Conservation (phyloP, 768 basidiomycete genomes). For the Pulveroboletus frians region DNA sequence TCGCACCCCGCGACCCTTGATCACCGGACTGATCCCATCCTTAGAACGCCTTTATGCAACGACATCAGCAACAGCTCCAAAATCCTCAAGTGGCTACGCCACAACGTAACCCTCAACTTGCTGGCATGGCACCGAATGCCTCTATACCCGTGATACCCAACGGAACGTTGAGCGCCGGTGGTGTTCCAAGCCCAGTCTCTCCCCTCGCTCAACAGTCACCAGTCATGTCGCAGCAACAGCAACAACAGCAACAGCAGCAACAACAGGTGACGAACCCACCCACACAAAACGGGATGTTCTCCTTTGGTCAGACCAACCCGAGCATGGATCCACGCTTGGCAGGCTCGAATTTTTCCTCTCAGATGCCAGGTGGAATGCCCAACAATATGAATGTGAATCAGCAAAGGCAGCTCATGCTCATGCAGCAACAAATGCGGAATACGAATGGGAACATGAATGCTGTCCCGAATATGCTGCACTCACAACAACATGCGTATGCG, state of each 20-base stretch:
- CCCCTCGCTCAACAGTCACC: constrained; percentile 28
- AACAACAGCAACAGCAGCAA: constrained; percentile 14
- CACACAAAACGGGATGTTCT: constrained; percentile 30
- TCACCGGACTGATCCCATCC: constrained; percentile 5
- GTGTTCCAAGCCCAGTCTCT: constrained; percentile 28
- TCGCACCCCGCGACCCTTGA: not conserved
- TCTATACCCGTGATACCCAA: constrained; percentile 26
- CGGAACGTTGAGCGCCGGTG: constrained; percentile 17
- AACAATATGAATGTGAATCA: constrained; percentile 31
- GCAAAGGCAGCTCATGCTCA: constrained; percentile 44
- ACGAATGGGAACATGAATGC: constrained; percentile 23
- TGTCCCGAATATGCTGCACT: constrained; percentile 29
- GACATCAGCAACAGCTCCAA: constrained; percentile 32
- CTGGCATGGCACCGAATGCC: constrained; percentile 27
- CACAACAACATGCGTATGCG: constrained; percentile 31
- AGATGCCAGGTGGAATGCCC: constrained; percentile 28
- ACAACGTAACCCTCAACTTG: constrained; percentile 28
- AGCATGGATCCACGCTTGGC: constrained; percentile 31
- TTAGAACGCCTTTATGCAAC: constrained; percentile 19
- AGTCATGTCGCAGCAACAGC: constrained; percentile 25
- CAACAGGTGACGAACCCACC: constrained; percentile 26
- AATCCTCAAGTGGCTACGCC: constrained; percentile 17
- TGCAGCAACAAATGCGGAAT: constrained; percentile 34
- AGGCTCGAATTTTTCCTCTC: constrained; percentile 24
- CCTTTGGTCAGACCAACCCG: constrained; percentile 22